A percentile compares a stretch with the other conserved stretches of the same genome.
phyloP scores from a whole-genome alignment of 306 rosid genomes.

The Quercus suber region DNA sequence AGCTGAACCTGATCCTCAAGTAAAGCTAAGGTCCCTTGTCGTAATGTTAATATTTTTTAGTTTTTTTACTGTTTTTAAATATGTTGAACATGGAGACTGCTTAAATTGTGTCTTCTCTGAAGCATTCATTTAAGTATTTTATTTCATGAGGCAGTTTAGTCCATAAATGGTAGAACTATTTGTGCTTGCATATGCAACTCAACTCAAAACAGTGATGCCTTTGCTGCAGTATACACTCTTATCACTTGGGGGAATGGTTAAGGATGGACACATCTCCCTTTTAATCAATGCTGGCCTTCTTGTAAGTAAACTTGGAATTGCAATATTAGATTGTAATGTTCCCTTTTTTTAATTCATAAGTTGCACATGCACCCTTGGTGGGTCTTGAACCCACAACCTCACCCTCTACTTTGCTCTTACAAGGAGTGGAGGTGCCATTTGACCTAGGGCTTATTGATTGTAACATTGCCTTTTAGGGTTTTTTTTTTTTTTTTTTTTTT shows the following conservation, averaged over 20 bases:
- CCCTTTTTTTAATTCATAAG: background rate
- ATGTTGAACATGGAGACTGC: no score
- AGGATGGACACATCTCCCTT: constrained; percentile 77
- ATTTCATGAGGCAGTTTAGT: background rate
- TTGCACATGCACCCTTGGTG: background rate
- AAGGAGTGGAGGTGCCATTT: no score
- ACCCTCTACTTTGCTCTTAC: no score
- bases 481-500: background rate
- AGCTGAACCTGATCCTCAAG: no score
- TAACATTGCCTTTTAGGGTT: no score
- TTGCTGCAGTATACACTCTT: constrained; percentile 68
- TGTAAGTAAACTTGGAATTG: constrained; percentile 52
- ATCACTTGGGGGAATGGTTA: constrained; percentile 86
- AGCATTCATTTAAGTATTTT: background rate
- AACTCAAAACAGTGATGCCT: constrained; percentile 1
- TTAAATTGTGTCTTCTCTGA: background rate
- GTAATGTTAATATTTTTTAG: no score
- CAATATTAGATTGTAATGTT: background rate
- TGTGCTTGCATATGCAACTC: background rate
- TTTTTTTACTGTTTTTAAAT: no score
- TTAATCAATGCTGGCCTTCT: constrained; percentile 79
- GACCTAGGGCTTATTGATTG: no score
- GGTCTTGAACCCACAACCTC: no score
- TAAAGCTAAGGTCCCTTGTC: no score
- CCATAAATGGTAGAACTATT: background rate